Percentiles rank a stretch among this genome's conserved stretches.
phyloP scores from a whole-genome alignment of 2,329 filamentous ascomycete species.

The Cladosporium sp. region DNA sequence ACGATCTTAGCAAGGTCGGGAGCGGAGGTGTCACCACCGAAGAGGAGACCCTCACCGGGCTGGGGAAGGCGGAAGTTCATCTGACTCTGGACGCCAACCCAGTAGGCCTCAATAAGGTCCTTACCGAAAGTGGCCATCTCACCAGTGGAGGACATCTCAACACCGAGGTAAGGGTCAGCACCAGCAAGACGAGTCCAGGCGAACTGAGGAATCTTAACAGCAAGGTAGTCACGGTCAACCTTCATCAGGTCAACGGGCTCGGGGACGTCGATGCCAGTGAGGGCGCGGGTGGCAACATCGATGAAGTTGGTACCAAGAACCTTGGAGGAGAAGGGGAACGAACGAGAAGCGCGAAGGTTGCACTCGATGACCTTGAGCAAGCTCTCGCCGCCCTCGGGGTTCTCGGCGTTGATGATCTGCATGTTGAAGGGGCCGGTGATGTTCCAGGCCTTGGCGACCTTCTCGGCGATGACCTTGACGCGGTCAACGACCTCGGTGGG shows the following conservation, averaged over 20 bases:
- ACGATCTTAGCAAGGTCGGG: conserved; percentile 73
- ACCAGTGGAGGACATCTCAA: conserved; percentile 95
- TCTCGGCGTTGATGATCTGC: conserved; percentile 84
- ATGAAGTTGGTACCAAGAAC: conserved; percentile 96
- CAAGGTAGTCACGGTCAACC: conserved; percentile 82
- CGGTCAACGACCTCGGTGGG: conserved; percentile 74
- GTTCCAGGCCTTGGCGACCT: conserved; percentile 94
- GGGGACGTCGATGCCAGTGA: conserved; percentile 80
- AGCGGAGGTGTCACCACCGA: conserved; percentile 76
- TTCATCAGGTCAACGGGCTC: conserved; percentile 84
- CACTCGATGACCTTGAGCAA: conserved; percentile 95
- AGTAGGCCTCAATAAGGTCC: conserved; percentile 94
- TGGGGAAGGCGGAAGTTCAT: conserved; percentile 91
- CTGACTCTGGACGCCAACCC: conserved; percentile 89
- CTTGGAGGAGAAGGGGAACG: conserved; percentile 98
- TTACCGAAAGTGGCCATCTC: conserved; percentile 99
- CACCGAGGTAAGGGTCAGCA: conserved; percentile 93
- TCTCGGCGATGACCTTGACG: conserved; percentile 91
- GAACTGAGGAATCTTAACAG: conserved; percentile 98
- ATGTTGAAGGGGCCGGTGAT: conserved; percentile 99
- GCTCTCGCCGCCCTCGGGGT: conserved; percentile 69
- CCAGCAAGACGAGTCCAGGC: conserved; percentile 97
- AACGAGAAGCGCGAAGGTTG: conserved; percentile 93
- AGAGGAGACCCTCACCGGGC: conserved; percentile 89
- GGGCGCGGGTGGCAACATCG: conserved; percentile 87